Evolutionary conservation across 2,329 filamentous ascomycete species (phyloP), one percentile per base, ranked within the genome.

Genomic region (Penicillium freii): DNA sequence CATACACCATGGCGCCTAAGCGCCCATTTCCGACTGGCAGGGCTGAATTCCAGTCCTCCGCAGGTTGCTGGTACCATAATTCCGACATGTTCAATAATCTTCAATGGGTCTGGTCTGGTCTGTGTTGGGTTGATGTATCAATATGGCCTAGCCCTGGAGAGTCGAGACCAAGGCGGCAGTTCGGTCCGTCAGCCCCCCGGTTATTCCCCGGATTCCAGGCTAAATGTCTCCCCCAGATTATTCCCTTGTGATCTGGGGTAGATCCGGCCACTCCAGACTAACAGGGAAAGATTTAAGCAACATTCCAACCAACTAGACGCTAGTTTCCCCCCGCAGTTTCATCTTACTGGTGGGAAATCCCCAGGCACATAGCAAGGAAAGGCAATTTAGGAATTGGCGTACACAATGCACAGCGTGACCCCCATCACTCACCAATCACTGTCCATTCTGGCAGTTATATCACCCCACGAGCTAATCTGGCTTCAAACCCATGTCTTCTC

Each of bases 11-110:
- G 15, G 70, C 73, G 5, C 77, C 77, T 1, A 78, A 66, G 47
- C 80, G 73, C 23, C 80, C 80, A 62, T 82, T 82, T 10, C 80
- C 80, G 48, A 82, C 70, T 2, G 80, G 80, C 1, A 82, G 67
- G 27, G 77, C 75, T 56, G 77, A 69, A 50, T 73, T 67, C 74
- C 75, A 78, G 56, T 68, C 58, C 5, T 43, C 31, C 10, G 70
- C 69, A 45, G 68, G 64, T 23, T 60, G 58, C 5, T 57, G 54
- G 54, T 69, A 74, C 69, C 73, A 75, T 42, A 69, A 49, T 47
- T 66, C 65, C 5, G 62, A 66, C 67, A 70, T 66, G 3, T 45
- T 45, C 29, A 23, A 29, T 49, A 9, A 8, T 21, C 1, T 11
- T n/a, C 9, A 47, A 36, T n/a, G 1, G 2, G 9, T n/a, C 9